These are phyloP conservation scores for Penicillium sp. DNA, from an alignment of 2,329 filamentous ascomycete species.

Conservation along the genomic window DNA sequence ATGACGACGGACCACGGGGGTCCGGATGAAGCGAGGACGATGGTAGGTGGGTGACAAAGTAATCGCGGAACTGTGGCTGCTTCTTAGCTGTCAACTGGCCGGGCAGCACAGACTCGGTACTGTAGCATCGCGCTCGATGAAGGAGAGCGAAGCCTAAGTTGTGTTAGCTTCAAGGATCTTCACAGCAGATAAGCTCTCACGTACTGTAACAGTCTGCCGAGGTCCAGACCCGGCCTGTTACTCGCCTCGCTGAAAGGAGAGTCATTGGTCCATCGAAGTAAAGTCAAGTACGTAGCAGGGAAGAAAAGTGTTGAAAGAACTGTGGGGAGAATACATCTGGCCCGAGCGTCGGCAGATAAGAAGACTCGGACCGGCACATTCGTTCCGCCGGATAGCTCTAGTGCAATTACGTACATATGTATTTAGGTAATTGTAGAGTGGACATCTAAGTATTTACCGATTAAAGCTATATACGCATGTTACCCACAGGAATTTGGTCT, in stretches of 20 bases:
- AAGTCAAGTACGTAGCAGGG: slow-evolving; percentile 19
- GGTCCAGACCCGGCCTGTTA: slow-evolving; percentile 41
- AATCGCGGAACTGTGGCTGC: slow-evolving; percentile 74
- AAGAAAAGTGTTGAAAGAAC: slow-evolving; percentile 12
- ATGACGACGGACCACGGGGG: slow-evolving; percentile 62
- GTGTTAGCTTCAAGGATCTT: slow-evolving; percentile 14
- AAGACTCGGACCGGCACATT: slow-evolving; percentile 18
- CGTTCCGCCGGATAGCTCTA: slow-evolving; percentile 4
- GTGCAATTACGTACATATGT: background rate
- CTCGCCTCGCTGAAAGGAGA: slow-evolving; percentile 38
- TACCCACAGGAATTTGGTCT: too few species aligned
- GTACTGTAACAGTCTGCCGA: slow-evolving; percentile 39
- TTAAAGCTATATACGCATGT: background rate
- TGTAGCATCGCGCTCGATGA: slow-evolving; percentile 29
- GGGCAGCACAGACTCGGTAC: slow-evolving; percentile 18
- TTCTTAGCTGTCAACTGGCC: slow-evolving; percentile 25
- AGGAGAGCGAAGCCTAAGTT: slow-evolving; percentile 35
- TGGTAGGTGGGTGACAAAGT: slow-evolving; percentile 94
- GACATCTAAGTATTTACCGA: background rate
- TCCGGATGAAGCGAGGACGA: slow-evolving; percentile 92
- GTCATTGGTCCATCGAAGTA: slow-evolving; percentile 37
- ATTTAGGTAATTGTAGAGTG: background rate
- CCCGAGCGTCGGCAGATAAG: slow-evolving; percentile 29
- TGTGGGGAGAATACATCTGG: slow-evolving; percentile 15
- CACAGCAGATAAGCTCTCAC: slow-evolving; percentile 22